Conservation (phyloP, 345 rosid genomes). For the Erodium maritimum region DNA sequence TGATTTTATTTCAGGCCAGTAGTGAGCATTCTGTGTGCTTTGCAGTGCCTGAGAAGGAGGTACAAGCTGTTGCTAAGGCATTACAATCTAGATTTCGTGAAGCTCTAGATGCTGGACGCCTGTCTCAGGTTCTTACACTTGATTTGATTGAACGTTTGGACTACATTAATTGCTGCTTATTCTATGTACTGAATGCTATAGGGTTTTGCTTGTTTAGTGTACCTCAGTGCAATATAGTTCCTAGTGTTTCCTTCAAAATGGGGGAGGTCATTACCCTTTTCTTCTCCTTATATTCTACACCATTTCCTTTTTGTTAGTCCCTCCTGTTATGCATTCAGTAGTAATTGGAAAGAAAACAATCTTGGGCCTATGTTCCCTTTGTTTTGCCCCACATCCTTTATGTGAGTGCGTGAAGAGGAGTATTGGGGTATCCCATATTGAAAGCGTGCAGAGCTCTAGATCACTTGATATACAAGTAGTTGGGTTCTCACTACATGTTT, state of each 20-base stretch:
- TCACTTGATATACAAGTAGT: not conserved
- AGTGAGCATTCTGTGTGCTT: constrained; percentile 99
- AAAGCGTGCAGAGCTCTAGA: not conserved
- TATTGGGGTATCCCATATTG: not conserved
- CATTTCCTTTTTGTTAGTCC: not conserved
- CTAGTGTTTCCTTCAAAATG: not conserved
- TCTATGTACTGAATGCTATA: not conserved
- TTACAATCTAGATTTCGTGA: constrained; percentile 66
- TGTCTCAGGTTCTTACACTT: constrained; percentile 57
- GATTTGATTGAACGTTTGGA: not conserved
- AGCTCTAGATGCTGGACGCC: constrained; percentile 92
- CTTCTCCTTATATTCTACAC: not conserved
- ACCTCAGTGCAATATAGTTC: not conserved
- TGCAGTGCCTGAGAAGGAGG: constrained; percentile 98
- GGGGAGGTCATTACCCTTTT: not conserved
- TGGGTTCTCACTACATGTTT: not conserved
- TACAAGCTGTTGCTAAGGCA: constrained; percentile 80
- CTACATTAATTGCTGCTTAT: not conserved
- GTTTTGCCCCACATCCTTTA: not conserved
- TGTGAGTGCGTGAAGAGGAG: not conserved
- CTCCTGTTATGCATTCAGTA: not conserved
- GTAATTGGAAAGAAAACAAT: not conserved
- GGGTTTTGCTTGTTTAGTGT: not conserved
- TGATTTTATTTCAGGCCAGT: constrained; percentile 53
- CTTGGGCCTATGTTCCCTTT: not conserved